phyloP scores from a whole-genome alignment of 331 rosid species.

The Telfairia occidentalis region DNA sequence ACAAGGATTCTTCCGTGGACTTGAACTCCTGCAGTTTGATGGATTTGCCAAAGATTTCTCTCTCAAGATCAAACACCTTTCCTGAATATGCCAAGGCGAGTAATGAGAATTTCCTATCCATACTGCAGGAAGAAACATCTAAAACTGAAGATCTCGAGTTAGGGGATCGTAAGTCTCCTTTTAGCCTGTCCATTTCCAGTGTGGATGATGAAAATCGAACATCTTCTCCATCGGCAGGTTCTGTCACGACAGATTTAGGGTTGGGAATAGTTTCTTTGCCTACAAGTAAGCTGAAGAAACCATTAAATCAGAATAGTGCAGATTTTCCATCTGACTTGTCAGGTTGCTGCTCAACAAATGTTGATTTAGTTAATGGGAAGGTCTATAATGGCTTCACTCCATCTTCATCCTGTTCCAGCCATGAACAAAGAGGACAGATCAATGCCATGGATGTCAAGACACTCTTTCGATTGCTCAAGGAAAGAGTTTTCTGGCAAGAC shows the following conservation, averaged over 20 bases:
- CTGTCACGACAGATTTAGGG: constrained; percentile 81
- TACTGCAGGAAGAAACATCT: constrained; percentile 33
- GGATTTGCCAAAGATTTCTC: constrained; percentile 27
- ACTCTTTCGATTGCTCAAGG: constrained; percentile 46
- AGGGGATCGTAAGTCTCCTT: constrained; percentile 35
- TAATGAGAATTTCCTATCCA: constrained; percentile 33
- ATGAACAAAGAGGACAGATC: constrained; percentile 31
- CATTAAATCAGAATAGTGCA: constrained; percentile 16
- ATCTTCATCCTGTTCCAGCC: constrained; percentile 51
- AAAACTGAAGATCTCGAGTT: constrained; percentile 53
- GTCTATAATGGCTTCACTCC: constrained; percentile 27
- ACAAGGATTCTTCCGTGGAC: constrained; percentile 21
- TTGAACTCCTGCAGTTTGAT: constrained; percentile 31
- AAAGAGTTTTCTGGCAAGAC: constrained; percentile 65
- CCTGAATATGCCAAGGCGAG: constrained; percentile 23
- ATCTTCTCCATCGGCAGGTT: constrained; percentile 72
- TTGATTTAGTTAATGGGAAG: constrained; percentile 34
- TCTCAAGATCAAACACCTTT: constrained; percentile 27
- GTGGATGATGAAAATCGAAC: constrained; percentile 47
- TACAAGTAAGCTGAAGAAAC: constrained; percentile 29
- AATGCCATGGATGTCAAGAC: constrained; percentile 47
- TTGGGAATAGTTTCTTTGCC: constrained; percentile 56
- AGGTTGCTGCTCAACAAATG: constrained; percentile 30
- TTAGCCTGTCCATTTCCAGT: constrained; percentile 66
- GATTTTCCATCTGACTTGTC: constrained; percentile 33